Conservation (phyloP, 2,329 filamentous ascomycete genomes). For the Arthroderma sp. region DNA sequence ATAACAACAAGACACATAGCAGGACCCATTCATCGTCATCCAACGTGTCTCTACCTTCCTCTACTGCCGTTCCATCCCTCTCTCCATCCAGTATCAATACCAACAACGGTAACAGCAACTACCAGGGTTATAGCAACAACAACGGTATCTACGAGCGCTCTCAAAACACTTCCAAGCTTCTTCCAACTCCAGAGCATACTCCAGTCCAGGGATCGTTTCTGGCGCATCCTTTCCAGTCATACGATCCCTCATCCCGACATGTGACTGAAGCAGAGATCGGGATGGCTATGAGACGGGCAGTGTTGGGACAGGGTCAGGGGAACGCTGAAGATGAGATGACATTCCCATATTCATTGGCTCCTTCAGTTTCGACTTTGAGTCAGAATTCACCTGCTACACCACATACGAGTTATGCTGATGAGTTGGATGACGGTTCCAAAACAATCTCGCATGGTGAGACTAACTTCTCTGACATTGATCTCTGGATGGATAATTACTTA, state of each 20-base stretch:
- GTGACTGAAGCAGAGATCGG: constrained; percentile 36
- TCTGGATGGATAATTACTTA: constrained; percentile 56
- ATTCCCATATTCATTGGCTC: constrained; percentile 40
- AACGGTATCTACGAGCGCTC: constrained; percentile 5
- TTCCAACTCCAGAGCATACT: constrained; percentile 43
- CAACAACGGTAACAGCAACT: background rate
- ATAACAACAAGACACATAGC: constrained; percentile 17
- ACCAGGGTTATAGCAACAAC: background rate
- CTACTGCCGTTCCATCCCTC: constrained; percentile 32
- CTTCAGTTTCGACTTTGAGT: constrained; percentile 48
- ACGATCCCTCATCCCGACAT: constrained; percentile 31
- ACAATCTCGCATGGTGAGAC: constrained; percentile 43
- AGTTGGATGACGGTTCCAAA: constrained; percentile 39
- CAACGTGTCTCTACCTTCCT: constrained; percentile 26
- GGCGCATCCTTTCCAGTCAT: constrained; percentile 33
- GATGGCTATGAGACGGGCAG: constrained; percentile 46
- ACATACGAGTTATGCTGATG: constrained; percentile 40
- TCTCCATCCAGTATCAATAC: constrained; percentile 17
- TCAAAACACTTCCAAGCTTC: constrained; percentile 37
- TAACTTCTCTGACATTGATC: constrained; percentile 21
- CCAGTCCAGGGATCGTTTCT: constrained; percentile 40
- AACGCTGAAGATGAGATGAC: constrained; percentile 36
- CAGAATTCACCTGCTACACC: constrained; percentile 50
- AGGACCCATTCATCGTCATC: constrained; percentile 31
- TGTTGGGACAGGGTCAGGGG: constrained; percentile 36